Evolutionary conservation across 495 filamentous ascomycete genomes (phyloP).

Genomic region (Podospora conica): DNA sequence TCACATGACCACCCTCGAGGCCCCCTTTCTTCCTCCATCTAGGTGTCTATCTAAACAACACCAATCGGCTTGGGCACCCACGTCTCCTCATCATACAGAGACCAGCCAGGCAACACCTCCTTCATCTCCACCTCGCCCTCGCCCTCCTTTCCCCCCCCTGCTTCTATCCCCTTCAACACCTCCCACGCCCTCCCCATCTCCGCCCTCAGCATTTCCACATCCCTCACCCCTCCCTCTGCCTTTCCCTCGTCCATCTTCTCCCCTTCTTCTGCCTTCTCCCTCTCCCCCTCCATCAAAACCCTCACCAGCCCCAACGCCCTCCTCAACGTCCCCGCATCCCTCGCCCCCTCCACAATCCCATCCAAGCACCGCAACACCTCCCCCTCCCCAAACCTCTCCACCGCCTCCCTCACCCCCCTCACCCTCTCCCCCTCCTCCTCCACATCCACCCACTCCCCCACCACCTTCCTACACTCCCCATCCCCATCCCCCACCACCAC

Average conservation of each 20-base stretch:
- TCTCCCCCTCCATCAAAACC: conserved; percentile 12
- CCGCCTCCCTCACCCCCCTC: conserved; percentile 18
- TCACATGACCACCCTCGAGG: conserved; percentile 1
- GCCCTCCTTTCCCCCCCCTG: conserved; percentile 8
- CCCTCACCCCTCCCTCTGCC: conserved; percentile 17
- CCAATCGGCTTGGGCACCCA: conserved; percentile 62
- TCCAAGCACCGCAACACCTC: conserved; percentile 25
- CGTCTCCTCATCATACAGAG: conserved; percentile 43
- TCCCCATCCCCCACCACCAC: neutral
- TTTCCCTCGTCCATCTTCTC: conserved; percentile 18
- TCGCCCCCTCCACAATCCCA: conserved; percentile 28
- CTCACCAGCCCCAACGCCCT: conserved; percentile 27
- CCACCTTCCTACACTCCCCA: conserved; percentile 14
- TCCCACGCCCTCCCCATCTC: conserved; percentile 23
- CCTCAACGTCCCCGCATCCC: conserved; percentile 31
- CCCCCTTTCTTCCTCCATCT: neutral
- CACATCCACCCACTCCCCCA: conserved; percentile 25
- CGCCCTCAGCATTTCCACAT: conserved; percentile 26
- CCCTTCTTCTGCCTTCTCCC: conserved; percentile 19
- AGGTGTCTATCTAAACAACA: conserved; percentile 31
- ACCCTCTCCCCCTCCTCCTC: conserved; percentile 8
- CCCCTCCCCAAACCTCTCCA: conserved; percentile 25
- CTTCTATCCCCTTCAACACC: conserved; percentile 16
- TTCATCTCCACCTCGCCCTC: conserved; percentile 8
- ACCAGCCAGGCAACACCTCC: conserved; percentile 38